Evolutionary conservation across 164 flowering plant genomes (phyloP).

Genomic region (Tetracentron sinense): DNA sequence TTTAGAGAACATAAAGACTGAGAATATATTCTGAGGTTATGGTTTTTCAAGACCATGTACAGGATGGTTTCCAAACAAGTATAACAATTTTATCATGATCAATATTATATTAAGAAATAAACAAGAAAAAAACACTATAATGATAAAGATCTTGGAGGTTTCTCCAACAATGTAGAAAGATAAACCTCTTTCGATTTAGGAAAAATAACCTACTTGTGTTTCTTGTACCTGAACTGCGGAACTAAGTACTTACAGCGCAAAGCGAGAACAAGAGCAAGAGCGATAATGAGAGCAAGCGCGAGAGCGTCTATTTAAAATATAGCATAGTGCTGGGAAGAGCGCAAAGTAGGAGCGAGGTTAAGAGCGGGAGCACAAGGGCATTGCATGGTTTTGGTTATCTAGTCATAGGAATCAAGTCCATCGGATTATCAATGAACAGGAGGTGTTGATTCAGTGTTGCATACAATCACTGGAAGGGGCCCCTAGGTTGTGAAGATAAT

Average conservation of each 20-base stretch:
- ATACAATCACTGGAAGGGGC: constrained; percentile 89
- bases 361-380: too few species aligned
- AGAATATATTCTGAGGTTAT: neutral
- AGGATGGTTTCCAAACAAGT: neutral
- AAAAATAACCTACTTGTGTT: constrained; percentile 73
- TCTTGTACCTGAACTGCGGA: constrained; percentile 85
- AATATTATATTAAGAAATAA: neutral
- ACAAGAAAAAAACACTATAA: neutral
- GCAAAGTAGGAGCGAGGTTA: too few species aligned
- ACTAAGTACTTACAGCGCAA: constrained; percentile 94
- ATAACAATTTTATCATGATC: neutral
- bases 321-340: too few species aligned
- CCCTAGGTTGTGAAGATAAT: constrained; percentile 83
- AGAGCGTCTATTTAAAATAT: too few species aligned
- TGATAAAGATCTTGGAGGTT: constrained; percentile 75
- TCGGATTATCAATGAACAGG: constrained; percentile 88
- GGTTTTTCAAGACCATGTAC: neutral
- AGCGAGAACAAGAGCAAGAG: too few species aligned
- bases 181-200: constrained; percentile 72
- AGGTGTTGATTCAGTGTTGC: constrained; percentile 72
- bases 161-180: constrained; percentile 86
- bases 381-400: constrained; percentile 90
- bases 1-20: neutral
- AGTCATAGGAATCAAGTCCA: constrained; percentile 89
- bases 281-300: too few species aligned